These are phyloP conservation scores for Plasmodium relictum DNA, from an alignment of 169 alveolate species.

Conservation along the genomic window DNA sequence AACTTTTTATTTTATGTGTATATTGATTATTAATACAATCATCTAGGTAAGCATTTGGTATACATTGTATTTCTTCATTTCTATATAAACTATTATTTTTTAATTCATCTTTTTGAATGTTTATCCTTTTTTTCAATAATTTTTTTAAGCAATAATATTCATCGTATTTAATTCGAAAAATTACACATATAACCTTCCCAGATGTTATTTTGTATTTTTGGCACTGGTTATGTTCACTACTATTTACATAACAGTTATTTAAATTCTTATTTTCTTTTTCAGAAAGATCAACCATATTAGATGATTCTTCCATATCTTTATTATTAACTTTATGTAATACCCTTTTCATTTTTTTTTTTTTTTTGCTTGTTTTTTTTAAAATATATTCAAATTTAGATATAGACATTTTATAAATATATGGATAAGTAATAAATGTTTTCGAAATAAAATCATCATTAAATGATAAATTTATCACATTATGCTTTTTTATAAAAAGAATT, in stretches of 20 bases:
- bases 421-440: conserved; percentile 13
- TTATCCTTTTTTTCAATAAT: conserved; percentile 33
- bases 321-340: background rate
- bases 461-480: background rate
- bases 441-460: conserved; percentile 31
- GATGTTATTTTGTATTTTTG: background rate
- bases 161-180: conserved; percentile 47
- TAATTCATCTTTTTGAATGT: conserved; percentile 35
- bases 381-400: conserved; percentile 34
- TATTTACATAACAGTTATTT: background rate
- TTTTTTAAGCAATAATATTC: conserved; percentile 59
- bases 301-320: background rate
- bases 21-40: conserved; percentile 63
- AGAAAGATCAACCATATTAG: background rate
- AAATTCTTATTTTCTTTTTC: background rate
- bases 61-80: conserved; percentile 46
- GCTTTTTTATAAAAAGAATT: background rate
- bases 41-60: conserved; percentile 22
- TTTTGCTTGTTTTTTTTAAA: conserved; percentile 17
- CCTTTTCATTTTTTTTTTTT: background rate
- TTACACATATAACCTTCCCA: conserved; percentile 29
- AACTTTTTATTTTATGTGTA: conserved; percentile 49
- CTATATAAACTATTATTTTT: conserved; percentile 24
- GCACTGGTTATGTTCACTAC: background rate
- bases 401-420: conserved; percentile 21